phyloP scores from a whole-genome alignment of 2,329 filamentous ascomycete species.

The Epichloe hybrida region DNA sequence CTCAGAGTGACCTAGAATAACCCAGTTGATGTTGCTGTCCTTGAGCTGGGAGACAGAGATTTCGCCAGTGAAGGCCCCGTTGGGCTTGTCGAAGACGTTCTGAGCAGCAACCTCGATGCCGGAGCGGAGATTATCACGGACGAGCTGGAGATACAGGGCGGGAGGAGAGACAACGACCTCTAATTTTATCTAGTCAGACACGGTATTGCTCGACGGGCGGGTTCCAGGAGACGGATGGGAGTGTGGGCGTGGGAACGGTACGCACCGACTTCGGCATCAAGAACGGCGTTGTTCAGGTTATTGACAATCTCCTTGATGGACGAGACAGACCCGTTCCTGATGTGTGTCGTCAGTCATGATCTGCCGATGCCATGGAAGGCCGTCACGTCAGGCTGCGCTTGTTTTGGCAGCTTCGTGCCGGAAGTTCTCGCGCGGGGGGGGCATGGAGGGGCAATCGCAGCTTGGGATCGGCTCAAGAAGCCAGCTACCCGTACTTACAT shows the following conservation, averaged over 20 bases:
- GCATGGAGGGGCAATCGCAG: constrained; percentile 14
- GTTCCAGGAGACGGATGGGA: neutral
- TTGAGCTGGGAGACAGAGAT: constrained; percentile 85
- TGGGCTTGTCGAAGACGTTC: constrained; percentile 95
- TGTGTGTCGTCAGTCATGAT: constrained; percentile 5
- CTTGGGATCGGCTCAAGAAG: neutral
- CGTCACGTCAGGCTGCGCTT: constrained; percentile 11
- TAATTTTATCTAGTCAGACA: constrained; percentile 19
- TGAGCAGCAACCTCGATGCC: constrained; percentile 81
- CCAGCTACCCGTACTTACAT: constrained; percentile 52
- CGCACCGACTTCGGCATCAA: constrained; percentile 63
- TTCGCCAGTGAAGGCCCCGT: constrained; percentile 94
- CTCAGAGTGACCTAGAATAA: constrained; percentile 89
- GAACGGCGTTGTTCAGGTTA: constrained; percentile 73
- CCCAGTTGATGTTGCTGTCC: constrained; percentile 80
- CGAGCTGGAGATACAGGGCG: constrained; percentile 75
- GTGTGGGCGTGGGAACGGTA: constrained; percentile 10
- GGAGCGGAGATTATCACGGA: constrained; percentile 62
- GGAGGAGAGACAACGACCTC: constrained; percentile 94
- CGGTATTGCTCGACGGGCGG: neutral
- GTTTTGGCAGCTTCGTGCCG: constrained; percentile 14
- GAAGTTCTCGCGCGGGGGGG: constrained; percentile 6
- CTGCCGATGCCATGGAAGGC: neutral
- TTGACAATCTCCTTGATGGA: constrained; percentile 84
- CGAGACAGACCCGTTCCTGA: constrained; percentile 83